Conservation (phyloP, 179 eudicot species). For the Spergularia azorica region DNA sequence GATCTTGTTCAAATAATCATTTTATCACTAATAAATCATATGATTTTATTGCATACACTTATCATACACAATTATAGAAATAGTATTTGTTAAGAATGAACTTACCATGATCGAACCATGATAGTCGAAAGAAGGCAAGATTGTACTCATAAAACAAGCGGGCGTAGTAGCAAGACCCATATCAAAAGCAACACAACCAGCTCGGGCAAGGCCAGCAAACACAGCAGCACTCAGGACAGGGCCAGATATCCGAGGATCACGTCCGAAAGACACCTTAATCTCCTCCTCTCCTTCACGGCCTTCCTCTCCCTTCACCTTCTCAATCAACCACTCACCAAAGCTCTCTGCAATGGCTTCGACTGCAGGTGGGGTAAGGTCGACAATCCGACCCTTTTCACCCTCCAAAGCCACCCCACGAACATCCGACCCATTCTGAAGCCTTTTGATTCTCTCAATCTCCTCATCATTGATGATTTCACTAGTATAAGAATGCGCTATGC, state of each 20-base stretch:
- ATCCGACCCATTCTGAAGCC: conserved; percentile 94
- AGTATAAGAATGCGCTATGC: conserved; percentile 4
- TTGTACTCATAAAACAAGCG: conserved; percentile 93
- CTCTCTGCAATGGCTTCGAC: conserved; percentile 93
- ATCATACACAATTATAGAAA: too few species aligned
- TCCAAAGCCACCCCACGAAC: conserved; percentile 84
- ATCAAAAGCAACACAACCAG: conserved; percentile 65
- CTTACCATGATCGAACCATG: conserved; percentile 91
- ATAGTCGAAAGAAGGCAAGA: conserved; percentile 65
- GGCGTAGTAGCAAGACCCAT: conserved; percentile 97
- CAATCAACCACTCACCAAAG: conserved; percentile 78
- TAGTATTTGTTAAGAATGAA: neutral
- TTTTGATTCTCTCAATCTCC: conserved; percentile 64
- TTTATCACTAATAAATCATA: neutral
- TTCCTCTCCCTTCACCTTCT: conserved; percentile 29
- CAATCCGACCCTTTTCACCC: conserved; percentile 72
- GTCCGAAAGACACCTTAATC: conserved; percentile 68
- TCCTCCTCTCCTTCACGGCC: conserved; percentile 20
- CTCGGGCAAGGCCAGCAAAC: conserved; percentile 69
- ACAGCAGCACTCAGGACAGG: conserved; percentile 60
- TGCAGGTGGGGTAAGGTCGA: conserved; percentile 69
- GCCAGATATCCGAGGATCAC: conserved; percentile 78
- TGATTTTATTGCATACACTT: too few species aligned
- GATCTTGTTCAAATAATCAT: too few species aligned
- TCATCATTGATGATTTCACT: conserved; percentile 7